These are phyloP conservation scores for Crithidia thermophila DNA, from an alignment of 208 protist species.

Conservation along the genomic window DNA sequence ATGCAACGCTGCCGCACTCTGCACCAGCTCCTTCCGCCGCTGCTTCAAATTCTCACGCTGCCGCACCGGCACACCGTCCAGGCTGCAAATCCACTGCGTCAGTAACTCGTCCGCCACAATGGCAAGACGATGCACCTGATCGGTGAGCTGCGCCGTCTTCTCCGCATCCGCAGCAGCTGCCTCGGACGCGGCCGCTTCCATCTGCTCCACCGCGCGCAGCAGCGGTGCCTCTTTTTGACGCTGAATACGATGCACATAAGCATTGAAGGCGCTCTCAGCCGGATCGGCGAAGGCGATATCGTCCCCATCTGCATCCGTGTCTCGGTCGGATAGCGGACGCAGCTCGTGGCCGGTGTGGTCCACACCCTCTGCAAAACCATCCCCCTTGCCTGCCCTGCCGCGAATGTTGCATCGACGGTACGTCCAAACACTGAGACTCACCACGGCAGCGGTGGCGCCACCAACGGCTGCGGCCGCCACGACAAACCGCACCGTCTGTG, in stretches of 20 bases:
- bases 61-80: conserved; percentile 63
- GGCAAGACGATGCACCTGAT: conserved; percentile 33
- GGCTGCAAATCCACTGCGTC: conserved; percentile 63
- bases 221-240: conserved; percentile 46
- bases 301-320: conserved; percentile 27
- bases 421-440: neutral
- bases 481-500: neutral
- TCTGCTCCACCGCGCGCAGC: conserved; percentile 31
- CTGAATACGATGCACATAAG: conserved; percentile 39
- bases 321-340: too few relatives aligned
- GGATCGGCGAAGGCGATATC: conserved; percentile 58
- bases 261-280: conserved; percentile 46
- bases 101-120: conserved; percentile 73
- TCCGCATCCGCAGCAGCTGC: neutral
- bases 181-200: too few relatives aligned
- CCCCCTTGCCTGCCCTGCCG: neutral
- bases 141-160: conserved; percentile 16
- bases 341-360: neutral
- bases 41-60: conserved; percentile 43
- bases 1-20: conserved; percentile 33
- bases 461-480: neutral
- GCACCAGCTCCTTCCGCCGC: conserved; percentile 46
- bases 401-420: neutral
- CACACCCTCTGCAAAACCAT: too few relatives aligned
- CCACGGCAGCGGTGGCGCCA: neutral